A percentile compares a stretch with the other conserved stretches of the same genome.
These are phyloP conservation scores for Corymbia citriodora DNA, from an alignment of 441 rosid genomes.

Conservation along the genomic window DNA sequence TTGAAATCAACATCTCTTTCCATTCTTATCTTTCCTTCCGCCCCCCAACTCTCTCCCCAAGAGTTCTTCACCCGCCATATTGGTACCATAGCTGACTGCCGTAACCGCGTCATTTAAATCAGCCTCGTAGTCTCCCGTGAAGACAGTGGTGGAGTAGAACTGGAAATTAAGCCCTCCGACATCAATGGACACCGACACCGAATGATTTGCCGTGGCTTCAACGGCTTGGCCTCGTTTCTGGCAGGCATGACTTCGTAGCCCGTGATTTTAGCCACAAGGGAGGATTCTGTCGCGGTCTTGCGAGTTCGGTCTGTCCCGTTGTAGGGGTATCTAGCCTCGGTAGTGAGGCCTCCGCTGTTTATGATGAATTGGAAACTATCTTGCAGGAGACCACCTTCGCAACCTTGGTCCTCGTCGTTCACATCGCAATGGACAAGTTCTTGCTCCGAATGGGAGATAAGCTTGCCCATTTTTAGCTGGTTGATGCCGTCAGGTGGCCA, in stretches of 20 bases:
- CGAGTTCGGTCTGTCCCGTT: slow-evolving; percentile 24
- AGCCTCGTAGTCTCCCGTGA: neutral
- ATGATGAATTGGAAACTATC: slow-evolving; percentile 31
- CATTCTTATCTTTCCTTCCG: slow-evolving; percentile 19
- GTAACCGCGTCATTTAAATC: slow-evolving; percentile 2
- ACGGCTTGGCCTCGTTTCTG: slow-evolving; percentile 23
- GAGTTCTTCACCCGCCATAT: slow-evolving; percentile 22
- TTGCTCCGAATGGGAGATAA: slow-evolving; percentile 32
- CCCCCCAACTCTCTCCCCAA: slow-evolving; percentile 24
- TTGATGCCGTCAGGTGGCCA: slow-evolving; percentile 32
- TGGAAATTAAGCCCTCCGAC: slow-evolving; percentile 24
- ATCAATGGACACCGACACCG: slow-evolving; percentile 31
- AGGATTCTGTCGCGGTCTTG: slow-evolving; percentile 13
- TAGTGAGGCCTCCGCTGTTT: slow-evolving; percentile 15
- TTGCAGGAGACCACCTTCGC: slow-evolving; percentile 28
- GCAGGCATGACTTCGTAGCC: slow-evolving; percentile 33
- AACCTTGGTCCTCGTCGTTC: slow-evolving; percentile 21
- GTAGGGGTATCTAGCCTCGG: slow-evolving; percentile 28
- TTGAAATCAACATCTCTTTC: slow-evolving; percentile 9
- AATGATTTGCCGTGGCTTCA: slow-evolving; percentile 36
- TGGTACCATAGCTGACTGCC: slow-evolving; percentile 9
- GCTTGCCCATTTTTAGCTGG: slow-evolving; percentile 8
- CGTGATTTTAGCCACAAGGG: slow-evolving; percentile 20
- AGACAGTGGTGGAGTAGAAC: slow-evolving; percentile 22
- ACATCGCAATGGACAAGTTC: slow-evolving; percentile 36